phyloP scores from a whole-genome alignment of 306 rosid species.

The Quillaja saponaria region DNA sequence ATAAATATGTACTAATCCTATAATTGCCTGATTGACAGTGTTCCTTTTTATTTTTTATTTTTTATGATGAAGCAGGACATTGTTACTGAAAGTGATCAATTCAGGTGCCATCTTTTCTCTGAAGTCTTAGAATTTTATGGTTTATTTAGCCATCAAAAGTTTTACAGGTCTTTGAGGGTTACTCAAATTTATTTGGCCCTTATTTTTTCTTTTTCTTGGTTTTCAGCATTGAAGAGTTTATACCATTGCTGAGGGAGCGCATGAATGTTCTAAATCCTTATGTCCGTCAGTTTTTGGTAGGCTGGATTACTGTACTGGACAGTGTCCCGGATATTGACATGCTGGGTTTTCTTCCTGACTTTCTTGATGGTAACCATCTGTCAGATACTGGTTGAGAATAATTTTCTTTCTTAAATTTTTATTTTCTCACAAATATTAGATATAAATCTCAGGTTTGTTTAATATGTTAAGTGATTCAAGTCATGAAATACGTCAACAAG shows the following conservation, averaged over 20 bases:
- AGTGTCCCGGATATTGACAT: constrained; percentile 98
- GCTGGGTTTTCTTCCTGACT: constrained; percentile 97
- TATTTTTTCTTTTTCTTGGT: constrained; percentile 27
- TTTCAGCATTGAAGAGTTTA: constrained; percentile 92
- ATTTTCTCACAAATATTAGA: constrained; percentile 21
- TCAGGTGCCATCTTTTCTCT: constrained; percentile 64
- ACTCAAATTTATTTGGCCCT: constrained; percentile 22
- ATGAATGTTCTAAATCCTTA: constrained; percentile 96
- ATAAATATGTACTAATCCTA: constrained; percentile 25
- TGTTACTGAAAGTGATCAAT: constrained; percentile 98
- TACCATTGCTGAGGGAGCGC: constrained; percentile 98
- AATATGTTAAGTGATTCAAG: constrained; percentile 96
- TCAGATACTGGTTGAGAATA: constrained; percentile 10
- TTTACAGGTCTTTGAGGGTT: constrained; percentile 25
- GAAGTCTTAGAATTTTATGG: constrained; percentile 26
- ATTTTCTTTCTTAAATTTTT: constrained; percentile 6
- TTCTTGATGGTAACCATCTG: constrained; percentile 68
- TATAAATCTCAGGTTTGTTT: constrained; percentile 76
- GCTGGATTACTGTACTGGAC: constrained; percentile 98
- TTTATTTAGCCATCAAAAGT: constrained; percentile 26
- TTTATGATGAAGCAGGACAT: constrained; percentile 79
- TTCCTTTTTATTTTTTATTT: constrained; percentile 31
- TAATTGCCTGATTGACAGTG: constrained; percentile 21
- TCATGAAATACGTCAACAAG: constrained; percentile 97
- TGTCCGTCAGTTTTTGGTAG: constrained; percentile 99